phyloP scores from a whole-genome alignment of 2,329 filamentous ascomycete species.

The Sporothrix pseudoabietina region DNA sequence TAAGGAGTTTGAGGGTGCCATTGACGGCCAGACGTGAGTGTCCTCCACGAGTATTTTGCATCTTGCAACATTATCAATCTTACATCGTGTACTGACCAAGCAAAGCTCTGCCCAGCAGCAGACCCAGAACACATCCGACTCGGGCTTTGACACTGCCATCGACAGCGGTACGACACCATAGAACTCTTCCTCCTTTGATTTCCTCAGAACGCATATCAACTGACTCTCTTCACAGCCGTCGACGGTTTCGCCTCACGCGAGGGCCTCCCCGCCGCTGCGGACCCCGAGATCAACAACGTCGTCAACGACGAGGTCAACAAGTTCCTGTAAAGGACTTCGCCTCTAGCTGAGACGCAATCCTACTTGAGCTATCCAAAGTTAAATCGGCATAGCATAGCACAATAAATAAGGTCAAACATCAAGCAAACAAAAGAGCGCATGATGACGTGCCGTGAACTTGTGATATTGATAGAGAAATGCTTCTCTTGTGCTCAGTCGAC shows the following conservation, averaged over 20 bases:
- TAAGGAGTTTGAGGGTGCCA: conserved; percentile 40
- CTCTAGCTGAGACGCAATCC: too few species aligned
- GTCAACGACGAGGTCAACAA: conserved; percentile 44
- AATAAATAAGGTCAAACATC: conserved; percentile 16
- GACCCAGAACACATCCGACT: conserved; percentile 38
- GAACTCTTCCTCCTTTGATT: background rate
- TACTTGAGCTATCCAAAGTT: too few species aligned
- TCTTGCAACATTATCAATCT: too few species aligned
- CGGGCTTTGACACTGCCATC: conserved; percentile 41
- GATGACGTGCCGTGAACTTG: background rate
- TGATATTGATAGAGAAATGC: background rate
- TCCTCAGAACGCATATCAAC: background rate
- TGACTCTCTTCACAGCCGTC: conserved; percentile 35
- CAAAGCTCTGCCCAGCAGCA: conserved; percentile 42
- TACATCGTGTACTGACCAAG: background rate
- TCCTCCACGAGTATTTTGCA: too few species aligned
- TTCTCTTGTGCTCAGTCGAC: background rate
- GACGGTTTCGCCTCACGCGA: conserved; percentile 42
- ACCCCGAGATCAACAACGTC: conserved; percentile 43
- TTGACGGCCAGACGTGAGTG: conserved; percentile 40
- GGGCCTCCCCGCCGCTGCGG: conserved; percentile 39
- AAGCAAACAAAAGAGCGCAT: background rate
- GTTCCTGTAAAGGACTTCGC: conserved; percentile 29
- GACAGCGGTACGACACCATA: conserved; percentile 39
- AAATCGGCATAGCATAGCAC: background rate